Base-by-base conservation (phyloP, 73 alveolate genomes). In the Effrenium voratum region DNA sequence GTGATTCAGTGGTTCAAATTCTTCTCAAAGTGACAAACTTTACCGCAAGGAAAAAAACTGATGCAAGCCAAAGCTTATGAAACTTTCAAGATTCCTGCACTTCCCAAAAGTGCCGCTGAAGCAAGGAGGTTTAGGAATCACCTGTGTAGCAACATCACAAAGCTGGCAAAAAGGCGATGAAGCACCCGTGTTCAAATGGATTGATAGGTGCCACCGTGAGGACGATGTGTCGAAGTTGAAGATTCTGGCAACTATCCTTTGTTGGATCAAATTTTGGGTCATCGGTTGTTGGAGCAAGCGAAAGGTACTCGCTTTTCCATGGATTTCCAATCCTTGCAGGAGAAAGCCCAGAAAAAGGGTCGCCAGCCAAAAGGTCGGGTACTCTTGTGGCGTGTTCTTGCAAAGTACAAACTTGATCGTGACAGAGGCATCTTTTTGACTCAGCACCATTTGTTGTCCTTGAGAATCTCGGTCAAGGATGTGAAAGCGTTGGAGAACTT, bases 271-370 rank as follows among this genome's bases (percentile, higher is more conserved):
- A 70, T 85, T 44, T 43, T 85, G 41, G 94, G 94, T 44, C 43
- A 70, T 40, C 36, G 43, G 72, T 28, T 82, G 49, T 76, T 82
- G 22, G 93, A 82, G 22, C 75, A 49, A 30, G 2, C 55, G 32
- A 82, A 82, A 34, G 57, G 57, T 16, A 82, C 81, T 5, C 55
- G 94, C 49, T 85, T 85, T 59, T 12, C 80, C 66, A 57, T 59
- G 81, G 79, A 57, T 40, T 85, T 85, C 70, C 94, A 85, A 55
- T 28, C 94, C 43, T 26, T 85, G 30, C 94, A 85, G 72, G 94
- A 85, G 32, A 44, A 32, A 2, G 70, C 81, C 44, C 81, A 85
- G 24, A 85, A 59, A 52, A 12, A 28, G 5, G 76, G 68, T 36
- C 5, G 36, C 13, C 93, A 82, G 38, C 77, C 93, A 47, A 82